phyloP scores from a whole-genome alignment of 2,329 filamentous ascomycete genomes.

The Fusarium mangiferae region DNA sequence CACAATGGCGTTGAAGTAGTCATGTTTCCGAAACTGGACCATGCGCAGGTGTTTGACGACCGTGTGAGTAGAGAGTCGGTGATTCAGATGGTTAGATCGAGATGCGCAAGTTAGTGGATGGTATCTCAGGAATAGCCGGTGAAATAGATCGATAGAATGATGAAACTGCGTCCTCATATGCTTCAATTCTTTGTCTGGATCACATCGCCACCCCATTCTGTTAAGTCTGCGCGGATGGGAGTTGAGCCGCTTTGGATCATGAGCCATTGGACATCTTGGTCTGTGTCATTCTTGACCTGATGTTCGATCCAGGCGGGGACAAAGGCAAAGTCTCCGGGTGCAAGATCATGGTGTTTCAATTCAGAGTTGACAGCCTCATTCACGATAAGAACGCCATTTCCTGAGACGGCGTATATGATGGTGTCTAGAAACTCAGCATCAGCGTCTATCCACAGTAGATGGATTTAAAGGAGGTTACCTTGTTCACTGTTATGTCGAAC shows the following conservation, averaged over 20 bases:
- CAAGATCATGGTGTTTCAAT: constrained; percentile 65
- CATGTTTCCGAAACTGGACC: constrained; percentile 70
- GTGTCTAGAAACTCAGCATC: constrained; percentile 60
- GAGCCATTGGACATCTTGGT: constrained; percentile 71
- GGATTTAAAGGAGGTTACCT: constrained; percentile 53
- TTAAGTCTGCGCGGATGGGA: constrained; percentile 71
- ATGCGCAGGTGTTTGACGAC: constrained; percentile 70
- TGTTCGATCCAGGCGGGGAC: constrained; percentile 78
- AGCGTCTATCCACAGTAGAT: not conserved
- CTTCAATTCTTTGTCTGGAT: constrained; percentile 37
- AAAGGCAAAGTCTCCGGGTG: constrained; percentile 74
- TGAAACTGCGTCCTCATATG: not conserved
- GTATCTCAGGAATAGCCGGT: constrained; percentile 4
- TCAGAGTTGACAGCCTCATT: constrained; percentile 63
- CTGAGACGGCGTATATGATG: constrained; percentile 73
- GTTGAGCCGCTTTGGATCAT: constrained; percentile 70
- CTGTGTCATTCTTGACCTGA: constrained; percentile 73
- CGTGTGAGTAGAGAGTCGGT: constrained; percentile 42
- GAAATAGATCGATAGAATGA: not conserved
- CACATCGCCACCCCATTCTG: constrained; percentile 68
- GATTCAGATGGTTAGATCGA: constrained; percentile 44
- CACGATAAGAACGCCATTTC: constrained; percentile 69
- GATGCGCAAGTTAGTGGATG: constrained; percentile 35
- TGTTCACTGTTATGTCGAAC: constrained; percentile 78
- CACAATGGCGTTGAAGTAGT: constrained; percentile 61